A percentile compares a stretch with the other conserved stretches of the same genome.
These are phyloP conservation scores for Entomortierella chlamydospora DNA, from an alignment of 192 early-diverging fungal genomes.

Conservation along the genomic window DNA sequence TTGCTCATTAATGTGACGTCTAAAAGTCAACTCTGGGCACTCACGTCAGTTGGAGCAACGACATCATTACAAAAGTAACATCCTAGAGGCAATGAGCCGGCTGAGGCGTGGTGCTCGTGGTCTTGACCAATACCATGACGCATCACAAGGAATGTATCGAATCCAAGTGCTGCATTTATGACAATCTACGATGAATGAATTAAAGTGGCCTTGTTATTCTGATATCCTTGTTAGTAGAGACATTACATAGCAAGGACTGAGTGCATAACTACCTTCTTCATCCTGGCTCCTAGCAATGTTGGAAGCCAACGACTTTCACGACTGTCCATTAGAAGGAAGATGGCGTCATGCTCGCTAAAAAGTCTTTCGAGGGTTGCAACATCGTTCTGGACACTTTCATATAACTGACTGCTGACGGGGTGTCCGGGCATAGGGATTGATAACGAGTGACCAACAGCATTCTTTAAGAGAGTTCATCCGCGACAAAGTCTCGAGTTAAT, in stretches of 20 bases:
- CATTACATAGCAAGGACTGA: background rate
- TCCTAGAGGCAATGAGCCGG: conserved; percentile 67
- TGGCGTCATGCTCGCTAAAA: conserved; percentile 81
- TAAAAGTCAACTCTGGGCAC: too few relatives aligned
- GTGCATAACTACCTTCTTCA: conserved; percentile 60
- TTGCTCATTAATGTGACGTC: too few relatives aligned
- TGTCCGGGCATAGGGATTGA: conserved; percentile 99
- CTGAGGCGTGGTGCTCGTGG: conserved; percentile 5
- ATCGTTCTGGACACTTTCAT: conserved; percentile 55
- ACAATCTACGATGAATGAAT: conserved; percentile 67
- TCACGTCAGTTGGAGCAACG: conserved; percentile 93
- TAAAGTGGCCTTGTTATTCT: background rate
- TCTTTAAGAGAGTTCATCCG: too few relatives aligned
- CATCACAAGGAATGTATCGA: conserved; percentile 97
- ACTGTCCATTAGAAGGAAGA: conserved; percentile 95
- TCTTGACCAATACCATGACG: conserved; percentile 81
- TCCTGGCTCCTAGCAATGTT: conserved; percentile 81
- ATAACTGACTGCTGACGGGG: conserved; percentile 58
- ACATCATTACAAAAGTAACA: conserved; percentile 99
- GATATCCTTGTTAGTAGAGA: background rate
- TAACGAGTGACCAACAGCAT: conserved; percentile 74
- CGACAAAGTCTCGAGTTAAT: too few relatives aligned
- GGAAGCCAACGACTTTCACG: conserved; percentile 97
- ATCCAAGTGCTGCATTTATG: conserved; percentile 94
- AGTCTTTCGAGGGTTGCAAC: conserved; percentile 69